Conservation (phyloP, 805 yeast species). For the Komagataella kurtzmanii region DNA sequence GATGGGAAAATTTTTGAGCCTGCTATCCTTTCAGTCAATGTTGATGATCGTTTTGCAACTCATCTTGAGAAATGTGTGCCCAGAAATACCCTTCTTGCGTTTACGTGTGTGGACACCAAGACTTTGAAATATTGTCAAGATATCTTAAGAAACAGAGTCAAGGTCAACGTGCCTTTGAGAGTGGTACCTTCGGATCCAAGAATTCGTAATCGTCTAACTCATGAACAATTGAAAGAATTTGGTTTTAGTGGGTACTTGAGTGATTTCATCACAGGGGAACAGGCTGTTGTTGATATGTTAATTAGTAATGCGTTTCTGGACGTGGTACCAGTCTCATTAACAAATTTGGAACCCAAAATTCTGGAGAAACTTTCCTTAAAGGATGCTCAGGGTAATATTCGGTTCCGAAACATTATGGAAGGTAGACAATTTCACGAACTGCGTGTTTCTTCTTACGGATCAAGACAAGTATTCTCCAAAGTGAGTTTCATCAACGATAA, state of each 20-base stretch:
- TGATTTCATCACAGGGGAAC: slow-evolving; percentile 67
- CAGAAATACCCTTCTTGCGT: slow-evolving; percentile 37
- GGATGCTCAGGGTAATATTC: slow-evolving; percentile 23
- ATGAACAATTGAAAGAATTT: slow-evolving; percentile 21
- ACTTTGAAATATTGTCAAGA: slow-evolving; percentile 34
- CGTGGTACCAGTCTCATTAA: slow-evolving; percentile 47
- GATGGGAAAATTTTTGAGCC: slow-evolving; percentile 49
- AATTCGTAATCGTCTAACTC: slow-evolving; percentile 4
- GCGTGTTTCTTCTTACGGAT: slow-evolving; percentile 51
- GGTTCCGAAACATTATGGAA: slow-evolving; percentile 45
- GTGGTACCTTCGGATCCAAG: slow-evolving; percentile 15
- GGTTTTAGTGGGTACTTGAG: slow-evolving; percentile 77
- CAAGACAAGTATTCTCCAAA: slow-evolving; percentile 32
- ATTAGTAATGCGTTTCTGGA: slow-evolving; percentile 38
- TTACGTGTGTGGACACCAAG: slow-evolving; percentile 42
- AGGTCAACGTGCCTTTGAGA: slow-evolving; percentile 44
- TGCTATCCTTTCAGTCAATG: slow-evolving; percentile 52
- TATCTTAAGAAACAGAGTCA: slow-evolving; percentile 23
- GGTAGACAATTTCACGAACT: slow-evolving; percentile 41
- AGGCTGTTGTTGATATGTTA: slow-evolving; percentile 57
- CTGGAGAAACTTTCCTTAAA: slow-evolving; percentile 19
- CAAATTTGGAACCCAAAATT: slow-evolving; percentile 27
- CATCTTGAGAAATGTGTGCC: slow-evolving; percentile 47
- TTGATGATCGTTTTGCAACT: slow-evolving; percentile 36
- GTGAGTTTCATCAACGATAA: slow-evolving; percentile 18